Base-by-base conservation (phyloP, 78 protist genomes). In the Creolimax fragrantissima region DNA sequence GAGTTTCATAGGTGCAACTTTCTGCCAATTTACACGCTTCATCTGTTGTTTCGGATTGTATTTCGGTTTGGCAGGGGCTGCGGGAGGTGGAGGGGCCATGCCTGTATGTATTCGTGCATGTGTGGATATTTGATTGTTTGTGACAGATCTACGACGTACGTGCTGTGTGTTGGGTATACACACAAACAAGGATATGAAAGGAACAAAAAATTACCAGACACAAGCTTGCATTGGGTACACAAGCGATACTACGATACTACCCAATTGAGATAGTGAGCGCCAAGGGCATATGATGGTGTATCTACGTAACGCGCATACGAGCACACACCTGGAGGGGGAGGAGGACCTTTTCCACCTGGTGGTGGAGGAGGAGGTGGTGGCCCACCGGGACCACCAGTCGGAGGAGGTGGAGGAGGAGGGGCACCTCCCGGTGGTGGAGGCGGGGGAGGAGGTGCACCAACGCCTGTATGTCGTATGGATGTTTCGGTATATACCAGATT, bases 11-110 rank as follows among this genome's bases (percentile, higher is more conserved):
- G 43, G 42, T 32, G 17, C 47, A 35, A 90, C 4, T 35, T 90
- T 90, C 41, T 3, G 32, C 92, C 92, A 90, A 17, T 90, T 35
- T 41, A 90, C 85, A 5, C 45, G 86, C 66, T 67, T 66, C 89
- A 81, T 90, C 89, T 67, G 45, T 32, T 5, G 11, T 32, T 35
- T 83, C 5, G 92, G 92, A 35, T 37, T 32, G 36, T 35, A n/a
- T 41, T 74, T 74, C 42, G 41, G 42, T 47, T 67, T 24, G 43
- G n/a, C 5, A 37, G 88, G 88, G 35, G 43, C 88, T 36, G 43
- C 88, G 6, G 5, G 43, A n/a, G 35, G 5, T 24, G 88, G n/a
- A n/a, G n/a, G n/a, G n/a, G n/a, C n/a, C 74, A 47, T 47, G 11
- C 11, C 7, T 47, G 74, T 47, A 47, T 47, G 11, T 47, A 47